phyloP scores from a whole-genome alignment of 345 rosid species.

The Lepidium africanum region DNA sequence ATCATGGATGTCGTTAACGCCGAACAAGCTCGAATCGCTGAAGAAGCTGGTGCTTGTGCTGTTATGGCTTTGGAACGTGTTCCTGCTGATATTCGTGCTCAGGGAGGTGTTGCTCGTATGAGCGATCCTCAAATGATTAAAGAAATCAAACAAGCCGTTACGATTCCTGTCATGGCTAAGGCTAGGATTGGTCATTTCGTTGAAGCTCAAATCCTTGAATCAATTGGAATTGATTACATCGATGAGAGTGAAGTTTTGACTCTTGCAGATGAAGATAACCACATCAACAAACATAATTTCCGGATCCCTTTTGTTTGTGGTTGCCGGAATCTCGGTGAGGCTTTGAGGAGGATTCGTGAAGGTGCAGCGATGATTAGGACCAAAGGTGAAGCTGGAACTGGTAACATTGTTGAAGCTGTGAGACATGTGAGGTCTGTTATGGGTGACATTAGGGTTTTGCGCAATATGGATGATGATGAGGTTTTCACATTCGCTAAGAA shows the following conservation, averaged over 20 bases:
- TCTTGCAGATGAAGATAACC: constrained; percentile 74
- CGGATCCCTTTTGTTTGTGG: constrained; percentile 86
- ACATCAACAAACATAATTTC: constrained; percentile 85
- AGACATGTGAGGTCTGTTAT: constrained; percentile 81
- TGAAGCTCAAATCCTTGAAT: constrained; percentile 71
- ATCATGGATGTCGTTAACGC: constrained; percentile 77
- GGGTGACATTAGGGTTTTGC: constrained; percentile 70
- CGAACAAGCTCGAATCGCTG: constrained; percentile 70
- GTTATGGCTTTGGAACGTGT: constrained; percentile 81
- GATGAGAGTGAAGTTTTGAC: constrained; percentile 91
- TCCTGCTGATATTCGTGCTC: constrained; percentile 67
- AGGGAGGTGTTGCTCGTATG: constrained; percentile 79
- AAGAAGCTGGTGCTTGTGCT: constrained; percentile 77
- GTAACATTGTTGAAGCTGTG: constrained; percentile 76
- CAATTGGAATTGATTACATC: constrained; percentile 73
- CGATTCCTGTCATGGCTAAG: constrained; percentile 83
- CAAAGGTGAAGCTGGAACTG: constrained; percentile 89
- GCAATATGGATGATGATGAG: constrained; percentile 91
- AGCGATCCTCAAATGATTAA: constrained; percentile 66
- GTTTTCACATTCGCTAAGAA: constrained; percentile 76
- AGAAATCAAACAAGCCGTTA: constrained; percentile 64
- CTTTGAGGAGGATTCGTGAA: constrained; percentile 72
- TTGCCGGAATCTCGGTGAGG: constrained; percentile 79
- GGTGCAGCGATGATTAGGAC: constrained; percentile 95
- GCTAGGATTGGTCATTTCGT: constrained; percentile 79